Evolutionary conservation across 2,329 filamentous ascomycete genomes (phyloP), one percentile per base, ranked within the genome.

Genomic region (Sarocladiaceae sp.): DNA sequence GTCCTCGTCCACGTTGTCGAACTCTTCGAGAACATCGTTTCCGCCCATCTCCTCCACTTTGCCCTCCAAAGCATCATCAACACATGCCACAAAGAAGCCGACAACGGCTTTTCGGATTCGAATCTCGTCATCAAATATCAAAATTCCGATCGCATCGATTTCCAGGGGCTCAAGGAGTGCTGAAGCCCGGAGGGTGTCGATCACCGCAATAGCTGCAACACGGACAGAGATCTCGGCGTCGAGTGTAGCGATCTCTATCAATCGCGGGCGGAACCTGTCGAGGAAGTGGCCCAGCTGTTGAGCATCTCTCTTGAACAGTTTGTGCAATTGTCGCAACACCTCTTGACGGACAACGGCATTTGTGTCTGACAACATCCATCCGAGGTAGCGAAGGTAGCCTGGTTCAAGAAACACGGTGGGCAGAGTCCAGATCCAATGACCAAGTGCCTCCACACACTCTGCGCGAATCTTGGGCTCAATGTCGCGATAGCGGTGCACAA

Each of bases 401-500:
- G 90, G 90, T 58, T 97, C 89, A 67, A 97, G 90, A 70, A 96
- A 99, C 42, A 89, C 80, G 44, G 90, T 90, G 2, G 92, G 90
- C 50, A 96, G 83, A 11, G 82, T 82, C 65, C 85, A 80, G 59
- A 97, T 95, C 94, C 94, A 99, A 36, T 84, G 80, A 25, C 92
- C 91, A 8, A 99, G 77, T 13, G 90, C 90, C 57, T 88, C 84
- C 22, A 96, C 86, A 64, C 93, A 97, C 62, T 97, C 93, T 1
- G 87, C 84, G 51, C 94, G 83, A 58, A 99, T 96, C 60, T 83
- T 88, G 6, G 90, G 83, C 62, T 99, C 94, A 26, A 97, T 83
- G 65, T 99, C 94, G 55, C 94, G 88, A 68, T 97, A 99, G 46
- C 94, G 86, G 69, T 99, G 93, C 26, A 97, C 87, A 65, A 96